Evolutionary conservation across 345 rosid genomes (phyloP).

Genomic region (Brassica juncea): DNA sequence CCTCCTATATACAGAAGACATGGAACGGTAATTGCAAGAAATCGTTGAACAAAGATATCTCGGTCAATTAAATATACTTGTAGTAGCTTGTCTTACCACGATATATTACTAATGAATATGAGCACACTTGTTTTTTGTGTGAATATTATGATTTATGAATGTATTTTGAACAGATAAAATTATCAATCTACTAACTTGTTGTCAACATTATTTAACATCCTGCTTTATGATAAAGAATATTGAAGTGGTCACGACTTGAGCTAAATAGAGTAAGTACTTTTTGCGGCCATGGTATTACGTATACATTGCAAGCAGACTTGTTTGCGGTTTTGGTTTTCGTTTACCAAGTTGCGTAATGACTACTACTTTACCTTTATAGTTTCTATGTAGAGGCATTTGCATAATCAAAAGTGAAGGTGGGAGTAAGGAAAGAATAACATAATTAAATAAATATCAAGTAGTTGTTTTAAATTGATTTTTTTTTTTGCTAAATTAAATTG

Average conservation of each 20-base stretch:
- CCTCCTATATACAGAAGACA: not conserved
- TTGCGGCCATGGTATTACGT: constrained; percentile 15
- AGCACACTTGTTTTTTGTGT: not conserved
- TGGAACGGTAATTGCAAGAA: not conserved
- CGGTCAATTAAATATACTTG: not conserved
- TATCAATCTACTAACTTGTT: not conserved
- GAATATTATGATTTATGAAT: not conserved
- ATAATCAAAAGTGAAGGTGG: not conserved
- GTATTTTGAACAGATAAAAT: not conserved
- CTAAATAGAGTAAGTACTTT: constrained; percentile 16
- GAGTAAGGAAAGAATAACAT: not conserved
- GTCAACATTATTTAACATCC: not conserved
- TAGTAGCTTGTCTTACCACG: not conserved
- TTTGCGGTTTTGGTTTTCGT: constrained; percentile 6
- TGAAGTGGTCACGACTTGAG: constrained; percentile 1
- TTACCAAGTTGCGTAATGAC: constrained; percentile 23
- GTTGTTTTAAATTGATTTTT: not conserved
- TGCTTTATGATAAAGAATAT: not conserved
- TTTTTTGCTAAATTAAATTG: not conserved
- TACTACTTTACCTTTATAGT: constrained; percentile 17
- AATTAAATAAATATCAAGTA: not conserved
- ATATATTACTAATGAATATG: not conserved
- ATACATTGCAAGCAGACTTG: not conserved
- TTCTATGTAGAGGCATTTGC: not conserved
- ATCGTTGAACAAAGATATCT: too few relatives aligned